Evolutionary conservation across 495 filamentous ascomycete species (phyloP), one percentile per base, ranked within the genome.

Genomic region (Pyrenula aspistea): DNA sequence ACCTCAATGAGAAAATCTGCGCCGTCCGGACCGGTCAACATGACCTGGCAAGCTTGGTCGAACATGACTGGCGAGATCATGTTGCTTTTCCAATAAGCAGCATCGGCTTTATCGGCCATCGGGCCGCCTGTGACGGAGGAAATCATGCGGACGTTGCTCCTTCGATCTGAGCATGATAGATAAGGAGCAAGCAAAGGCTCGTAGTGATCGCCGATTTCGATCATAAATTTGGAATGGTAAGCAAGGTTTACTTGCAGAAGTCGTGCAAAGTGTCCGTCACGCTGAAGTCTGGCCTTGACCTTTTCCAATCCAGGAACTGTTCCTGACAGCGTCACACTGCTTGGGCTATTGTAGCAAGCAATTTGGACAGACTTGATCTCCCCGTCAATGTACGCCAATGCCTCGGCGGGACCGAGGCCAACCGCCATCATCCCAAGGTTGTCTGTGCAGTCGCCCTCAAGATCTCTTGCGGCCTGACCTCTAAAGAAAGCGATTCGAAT

Each of bases 1-100:
- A 85, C 68, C 59, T 86, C 83, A 25, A 85, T 23, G 1, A 82
- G 63, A 1, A 69, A 24, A 31, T 61, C 51, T 20, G 49, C 36
- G 21, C 22, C 15, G 15, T 11, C 22, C 25, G 2, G 20, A 31
- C n/a, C 22, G 55, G 21, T 55, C 52, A 15, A 21, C 59, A 22
- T n/a, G n/a, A 24, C 20, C 12, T 1, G 21, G 65, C 51, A 55
- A 0, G 66, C 65, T 1, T 56, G 8, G 4, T 31, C 12, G 61
- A 76, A 76, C 0, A 66, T 51, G 0, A 76, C 72, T 1, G 73
- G 71, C 1, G 56, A 65, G 24, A 65, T 65, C 12, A 78, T 56
- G 53, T 77, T 77, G 1, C 57, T 25, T 22, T 49, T 55, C 74
- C 76, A 78, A 57, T 78, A 73, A 2, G 23, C 22, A 12, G 59